These are phyloP conservation scores for Exophiala alcalophila DNA, from an alignment of 2,329 filamentous ascomycete genomes.

Conservation along the genomic window DNA sequence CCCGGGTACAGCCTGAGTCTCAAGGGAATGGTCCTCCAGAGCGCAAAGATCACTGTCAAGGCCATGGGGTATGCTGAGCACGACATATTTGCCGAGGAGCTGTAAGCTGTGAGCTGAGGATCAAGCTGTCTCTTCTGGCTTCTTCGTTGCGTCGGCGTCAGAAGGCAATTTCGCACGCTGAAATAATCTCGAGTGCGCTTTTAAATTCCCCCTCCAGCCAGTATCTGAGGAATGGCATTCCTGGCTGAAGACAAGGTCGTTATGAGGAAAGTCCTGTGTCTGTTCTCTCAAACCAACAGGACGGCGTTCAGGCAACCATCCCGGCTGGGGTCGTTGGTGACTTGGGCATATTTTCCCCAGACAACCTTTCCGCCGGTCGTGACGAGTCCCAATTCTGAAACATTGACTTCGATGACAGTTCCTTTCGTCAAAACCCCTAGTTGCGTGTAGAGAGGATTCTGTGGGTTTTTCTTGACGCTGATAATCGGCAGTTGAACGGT, in stretches of 20 bases:
- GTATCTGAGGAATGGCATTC: too few relatives aligned
- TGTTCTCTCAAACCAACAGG: conserved; percentile 24
- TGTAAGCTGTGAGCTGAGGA: conserved; percentile 11
- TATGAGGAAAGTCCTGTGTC: too few relatives aligned
- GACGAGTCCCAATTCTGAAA: conserved; percentile 83
- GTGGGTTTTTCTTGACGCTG: conserved; percentile 78
- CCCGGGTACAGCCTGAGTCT: conserved; percentile 60
- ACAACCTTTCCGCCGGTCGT: conserved; percentile 90
- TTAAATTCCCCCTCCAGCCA: too few relatives aligned
- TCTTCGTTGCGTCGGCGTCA: too few relatives aligned
- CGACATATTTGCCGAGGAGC: conserved; percentile 31
- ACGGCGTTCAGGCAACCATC: conserved; percentile 61
- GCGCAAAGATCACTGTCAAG: conserved; percentile 69
- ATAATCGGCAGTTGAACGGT: conserved; percentile 85
- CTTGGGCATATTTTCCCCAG: conserved; percentile 80
- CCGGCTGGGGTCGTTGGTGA: conserved; percentile 57
- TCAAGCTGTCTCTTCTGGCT: too few relatives aligned
- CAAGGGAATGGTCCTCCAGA: conserved; percentile 66
- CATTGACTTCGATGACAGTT: conserved; percentile 86
- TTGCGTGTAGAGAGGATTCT: conserved; percentile 88
- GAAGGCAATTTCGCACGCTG: too few relatives aligned
- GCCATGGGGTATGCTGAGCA: conserved; percentile 39
- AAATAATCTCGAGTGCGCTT: too few relatives aligned
- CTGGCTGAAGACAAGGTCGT: too few relatives aligned
- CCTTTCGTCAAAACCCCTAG: conserved; percentile 85